Evolutionary conservation across 805 yeast species (phyloP).

Genomic region (Phaffomyces thermotolerans): DNA sequence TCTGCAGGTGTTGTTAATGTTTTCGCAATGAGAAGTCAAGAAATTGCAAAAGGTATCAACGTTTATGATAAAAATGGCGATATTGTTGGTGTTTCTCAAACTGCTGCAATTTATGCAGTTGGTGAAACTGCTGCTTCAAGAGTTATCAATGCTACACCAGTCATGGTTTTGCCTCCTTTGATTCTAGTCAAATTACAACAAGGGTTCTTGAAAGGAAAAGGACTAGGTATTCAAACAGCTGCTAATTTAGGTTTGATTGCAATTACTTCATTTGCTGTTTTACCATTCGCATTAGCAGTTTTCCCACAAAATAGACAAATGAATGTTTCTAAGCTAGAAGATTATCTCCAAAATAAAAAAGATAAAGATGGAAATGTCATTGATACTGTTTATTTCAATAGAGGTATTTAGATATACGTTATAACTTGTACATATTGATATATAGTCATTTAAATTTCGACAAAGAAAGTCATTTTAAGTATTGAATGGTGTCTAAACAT

Average conservation of each 20-base stretch:
- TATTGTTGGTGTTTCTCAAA: slow-evolving; percentile 65
- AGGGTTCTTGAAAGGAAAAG: slow-evolving; percentile 58
- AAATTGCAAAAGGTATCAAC: slow-evolving; percentile 75
- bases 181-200: slow-evolving; percentile 72
- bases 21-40: slow-evolving; percentile 94
- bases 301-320: slow-evolving; percentile 85
- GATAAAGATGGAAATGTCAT: slow-evolving; percentile 55
- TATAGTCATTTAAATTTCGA: no score
- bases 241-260: slow-evolving; percentile 85
- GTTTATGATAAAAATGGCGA: slow-evolving; percentile 64
- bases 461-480: no score
- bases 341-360: slow-evolving; percentile 50
- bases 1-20: slow-evolving; percentile 95
- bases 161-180: slow-evolving; percentile 95
- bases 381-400: slow-evolving; percentile 69
- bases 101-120: slow-evolving; percentile 88
- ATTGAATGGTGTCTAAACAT: no score
- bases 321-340: slow-evolving; percentile 54
- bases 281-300: slow-evolving; percentile 92
- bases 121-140: slow-evolving; percentile 96
- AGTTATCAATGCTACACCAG: slow-evolving; percentile 93
- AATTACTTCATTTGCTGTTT: slow-evolving; percentile 73
- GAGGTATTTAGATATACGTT: slow-evolving; percentile 62
- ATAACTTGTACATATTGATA: no score
- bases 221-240: slow-evolving; percentile 53